Conservation (phyloP, 106 monocot species). For the Acorus calamus region DNA sequence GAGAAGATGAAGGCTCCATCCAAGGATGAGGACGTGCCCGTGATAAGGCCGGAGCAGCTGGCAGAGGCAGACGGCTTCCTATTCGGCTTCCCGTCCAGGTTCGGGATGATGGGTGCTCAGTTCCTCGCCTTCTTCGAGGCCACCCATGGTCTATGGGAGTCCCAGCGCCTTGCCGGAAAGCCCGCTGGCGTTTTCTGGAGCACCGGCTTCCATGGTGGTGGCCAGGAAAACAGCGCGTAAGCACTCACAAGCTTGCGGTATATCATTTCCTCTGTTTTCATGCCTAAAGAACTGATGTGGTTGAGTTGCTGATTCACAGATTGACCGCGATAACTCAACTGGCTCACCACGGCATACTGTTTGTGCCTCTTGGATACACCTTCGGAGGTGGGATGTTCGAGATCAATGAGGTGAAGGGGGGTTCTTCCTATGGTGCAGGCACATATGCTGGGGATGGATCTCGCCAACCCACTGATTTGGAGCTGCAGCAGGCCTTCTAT, state of each 20-base stretch:
- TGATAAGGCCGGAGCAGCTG: background rate
- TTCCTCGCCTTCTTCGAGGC: background rate
- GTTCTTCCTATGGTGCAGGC: slow-evolving; percentile 6
- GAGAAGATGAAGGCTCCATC: background rate
- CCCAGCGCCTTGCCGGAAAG: background rate
- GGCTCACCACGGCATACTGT: slow-evolving; percentile 11
- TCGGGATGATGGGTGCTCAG: background rate
- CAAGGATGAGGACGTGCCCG: background rate
- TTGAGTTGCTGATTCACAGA: background rate
- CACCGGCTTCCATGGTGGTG: background rate
- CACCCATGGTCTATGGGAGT: background rate
- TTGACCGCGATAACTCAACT: slow-evolving; percentile 5
- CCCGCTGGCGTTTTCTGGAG: background rate
- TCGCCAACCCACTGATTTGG: background rate
- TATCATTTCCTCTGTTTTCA: background rate
- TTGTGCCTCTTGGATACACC: slow-evolving; percentile 6
- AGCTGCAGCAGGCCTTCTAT: slow-evolving; percentile 6
- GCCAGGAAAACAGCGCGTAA: background rate
- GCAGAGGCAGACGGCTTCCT: background rate
- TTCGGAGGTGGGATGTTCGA: slow-evolving; percentile 6
- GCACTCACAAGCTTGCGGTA: background rate
- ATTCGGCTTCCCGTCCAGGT: background rate
- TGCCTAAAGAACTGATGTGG: too few relatives aligned
- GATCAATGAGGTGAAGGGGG: slow-evolving; percentile 6
- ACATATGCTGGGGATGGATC: slow-evolving; percentile 7